Evolutionary conservation across 2,329 filamentous ascomycete species (phyloP).

Genomic region (Cercospora nicotianae): DNA sequence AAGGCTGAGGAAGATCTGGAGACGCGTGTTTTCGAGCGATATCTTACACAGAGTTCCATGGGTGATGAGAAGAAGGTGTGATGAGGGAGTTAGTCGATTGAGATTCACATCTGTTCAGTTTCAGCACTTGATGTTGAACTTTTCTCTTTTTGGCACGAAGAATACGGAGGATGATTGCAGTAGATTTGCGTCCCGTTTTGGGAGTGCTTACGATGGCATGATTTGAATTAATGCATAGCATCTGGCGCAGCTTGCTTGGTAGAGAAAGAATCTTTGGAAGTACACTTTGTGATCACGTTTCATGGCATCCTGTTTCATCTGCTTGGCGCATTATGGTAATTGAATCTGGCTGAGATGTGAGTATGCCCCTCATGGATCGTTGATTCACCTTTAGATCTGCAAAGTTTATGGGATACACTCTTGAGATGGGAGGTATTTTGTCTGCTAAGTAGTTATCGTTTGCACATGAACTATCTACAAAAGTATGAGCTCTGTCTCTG

Average conservation of each 20-base stretch:
- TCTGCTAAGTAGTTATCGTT: no score
- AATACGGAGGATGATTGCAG: background rate
- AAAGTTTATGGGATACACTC: no score
- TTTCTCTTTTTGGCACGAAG: background rate
- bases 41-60: constrained; percentile 28
- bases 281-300: background rate
- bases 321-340: background rate
- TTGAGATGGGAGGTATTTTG: no score
- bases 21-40: constrained; percentile 30
- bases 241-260: background rate
- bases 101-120: background rate
- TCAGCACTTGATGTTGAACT: background rate
- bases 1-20: constrained; percentile 24
- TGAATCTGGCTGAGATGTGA: no score
- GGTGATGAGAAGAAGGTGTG: constrained; percentile 23
- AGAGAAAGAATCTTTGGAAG: background rate
- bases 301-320: background rate
- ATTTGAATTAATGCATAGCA: background rate
- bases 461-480: background rate
- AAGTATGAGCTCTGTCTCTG: background rate
- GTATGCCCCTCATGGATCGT: no score
- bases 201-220: background rate
- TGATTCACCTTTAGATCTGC: no score
- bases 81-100: background rate
- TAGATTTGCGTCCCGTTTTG: background rate